Evolutionary conservation across 2,329 filamentous ascomycete species (phyloP).

Genomic region (Alternaria panax): DNA sequence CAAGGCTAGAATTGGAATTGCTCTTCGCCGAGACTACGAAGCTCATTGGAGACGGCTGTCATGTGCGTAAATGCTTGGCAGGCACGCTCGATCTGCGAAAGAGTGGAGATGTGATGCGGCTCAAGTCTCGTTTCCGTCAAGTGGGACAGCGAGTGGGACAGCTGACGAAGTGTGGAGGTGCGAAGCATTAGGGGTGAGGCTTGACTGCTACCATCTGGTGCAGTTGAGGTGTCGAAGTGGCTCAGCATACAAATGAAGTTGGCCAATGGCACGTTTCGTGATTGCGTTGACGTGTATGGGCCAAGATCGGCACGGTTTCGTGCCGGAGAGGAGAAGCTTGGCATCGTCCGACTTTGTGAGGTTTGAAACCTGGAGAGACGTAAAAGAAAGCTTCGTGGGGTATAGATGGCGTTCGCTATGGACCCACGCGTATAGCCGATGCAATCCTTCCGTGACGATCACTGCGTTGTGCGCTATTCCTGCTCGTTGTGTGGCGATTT

Average conservation of each 20-base stretch:
- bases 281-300: slow-evolving; percentile 31
- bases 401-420: slow-evolving; percentile 18
- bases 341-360: slow-evolving; percentile 27
- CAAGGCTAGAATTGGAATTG: slow-evolving; percentile 34
- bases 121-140: slow-evolving; percentile 35
- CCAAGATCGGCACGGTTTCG: slow-evolving; percentile 38
- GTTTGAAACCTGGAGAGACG: slow-evolving; percentile 35
- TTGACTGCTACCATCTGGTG: slow-evolving; percentile 34
- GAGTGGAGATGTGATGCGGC: slow-evolving; percentile 38
- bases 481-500: slow-evolving; percentile 8
- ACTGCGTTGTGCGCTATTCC: slow-evolving; percentile 9
- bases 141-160: slow-evolving; percentile 31
- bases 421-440: slow-evolving; percentile 6
- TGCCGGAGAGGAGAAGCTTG: slow-evolving; percentile 19
- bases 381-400: slow-evolving; percentile 21
- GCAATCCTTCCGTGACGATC: slow-evolving; percentile 16
- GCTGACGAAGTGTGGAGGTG: slow-evolving; percentile 22
- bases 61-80: slow-evolving; percentile 27
- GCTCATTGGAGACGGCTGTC: slow-evolving; percentile 32
- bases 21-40: slow-evolving; percentile 23
- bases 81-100: slow-evolving; percentile 14
- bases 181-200: slow-evolving; percentile 31
- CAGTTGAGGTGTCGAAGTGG: slow-evolving; percentile 39
- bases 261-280: slow-evolving; percentile 34
- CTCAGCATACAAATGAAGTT: slow-evolving; percentile 30